Conservation (phyloP, 2,329 filamentous ascomycete species). For the Periconia sp. region DNA sequence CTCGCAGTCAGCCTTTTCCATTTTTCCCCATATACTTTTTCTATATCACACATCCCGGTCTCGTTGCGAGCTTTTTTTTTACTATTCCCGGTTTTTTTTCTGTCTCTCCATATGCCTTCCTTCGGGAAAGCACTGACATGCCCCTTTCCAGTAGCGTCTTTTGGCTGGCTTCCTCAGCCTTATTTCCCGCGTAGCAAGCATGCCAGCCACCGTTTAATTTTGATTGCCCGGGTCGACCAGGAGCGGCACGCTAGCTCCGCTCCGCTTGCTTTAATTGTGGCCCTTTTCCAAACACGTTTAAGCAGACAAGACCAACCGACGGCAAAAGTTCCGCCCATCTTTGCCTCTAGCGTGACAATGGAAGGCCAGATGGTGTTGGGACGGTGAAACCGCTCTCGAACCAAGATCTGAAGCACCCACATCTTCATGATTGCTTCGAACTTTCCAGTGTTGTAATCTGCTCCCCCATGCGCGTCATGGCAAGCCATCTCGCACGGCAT, state of each 20-base stretch:
- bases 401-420: slow-evolving; percentile 2
- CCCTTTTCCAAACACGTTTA: slow-evolving; percentile 3
- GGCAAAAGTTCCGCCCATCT: slow-evolving; percentile 6
- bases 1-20: too few species aligned
- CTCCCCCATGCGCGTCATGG: too few species aligned
- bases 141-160: slow-evolving; percentile 11
- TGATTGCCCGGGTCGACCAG: slow-evolving; percentile 11
- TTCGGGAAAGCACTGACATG: slow-evolving; percentile 13
- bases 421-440: background rate
- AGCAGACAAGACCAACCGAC: background rate
- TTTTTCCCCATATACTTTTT: background rate
- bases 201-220: slow-evolving; percentile 8
- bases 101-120: background rate
- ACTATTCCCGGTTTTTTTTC: too few species aligned
- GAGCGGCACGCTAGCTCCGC: slow-evolving; percentile 10
- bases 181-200: slow-evolving; percentile 6
- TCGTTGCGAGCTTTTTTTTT: background rate
- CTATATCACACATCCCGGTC: background rate
- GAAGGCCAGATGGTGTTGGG: background rate
- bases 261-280: slow-evolving; percentile 3
- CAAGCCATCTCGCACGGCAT: too few species aligned
- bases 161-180: slow-evolving; percentile 18
- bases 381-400: slow-evolving; percentile 3
- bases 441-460: background rate
- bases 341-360: background rate